Evolutionary conservation across 768 basidiomycete genomes (phyloP).

Genomic region (Mycena olivaceomarginata): DNA sequence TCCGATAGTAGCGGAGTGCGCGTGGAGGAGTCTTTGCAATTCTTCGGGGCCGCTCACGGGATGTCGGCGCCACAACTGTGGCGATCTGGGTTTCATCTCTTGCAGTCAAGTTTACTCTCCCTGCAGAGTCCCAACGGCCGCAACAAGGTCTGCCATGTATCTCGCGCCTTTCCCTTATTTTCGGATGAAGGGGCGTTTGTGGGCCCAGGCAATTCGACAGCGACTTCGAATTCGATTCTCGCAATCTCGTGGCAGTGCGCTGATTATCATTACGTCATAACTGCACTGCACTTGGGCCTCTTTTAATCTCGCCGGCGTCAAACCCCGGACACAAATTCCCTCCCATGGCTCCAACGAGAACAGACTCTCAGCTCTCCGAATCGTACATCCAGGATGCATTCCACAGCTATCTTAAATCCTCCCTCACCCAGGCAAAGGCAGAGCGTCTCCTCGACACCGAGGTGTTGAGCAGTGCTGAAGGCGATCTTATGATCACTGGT

Average conservation of each 20-base stretch:
- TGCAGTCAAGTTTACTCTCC: too few relatives aligned
- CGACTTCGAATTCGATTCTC: background rate
- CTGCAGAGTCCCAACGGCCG: background rate
- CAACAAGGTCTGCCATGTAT: background rate
- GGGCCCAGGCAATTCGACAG: background rate
- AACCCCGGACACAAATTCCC: background rate
- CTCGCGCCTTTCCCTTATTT: too few relatives aligned
- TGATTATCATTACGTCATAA: background rate
- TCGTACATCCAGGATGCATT: slow-evolving; percentile 85
- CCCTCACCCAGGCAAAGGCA: slow-evolving; percentile 84
- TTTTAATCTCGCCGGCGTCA: background rate
- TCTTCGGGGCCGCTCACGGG: background rate
- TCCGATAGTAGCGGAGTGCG: too few relatives aligned
- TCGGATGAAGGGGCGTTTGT: too few relatives aligned
- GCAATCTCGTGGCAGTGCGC: background rate
- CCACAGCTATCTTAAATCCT: slow-evolving; percentile 88
- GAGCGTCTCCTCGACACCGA: slow-evolving; percentile 86
- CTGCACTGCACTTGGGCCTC: background rate
- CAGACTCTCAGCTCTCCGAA: slow-evolving; percentile 68
- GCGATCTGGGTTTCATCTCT: background rate
- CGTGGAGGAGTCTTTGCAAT: too few relatives aligned
- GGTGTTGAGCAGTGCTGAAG: slow-evolving; percentile 85
- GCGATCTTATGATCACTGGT: slow-evolving; percentile 93
- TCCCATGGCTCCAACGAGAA: slow-evolving; percentile 24
- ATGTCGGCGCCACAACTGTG: background rate